Evolutionary conservation across 208 protist genomes (phyloP).

Genomic region (Giardia duodenalis): DNA sequence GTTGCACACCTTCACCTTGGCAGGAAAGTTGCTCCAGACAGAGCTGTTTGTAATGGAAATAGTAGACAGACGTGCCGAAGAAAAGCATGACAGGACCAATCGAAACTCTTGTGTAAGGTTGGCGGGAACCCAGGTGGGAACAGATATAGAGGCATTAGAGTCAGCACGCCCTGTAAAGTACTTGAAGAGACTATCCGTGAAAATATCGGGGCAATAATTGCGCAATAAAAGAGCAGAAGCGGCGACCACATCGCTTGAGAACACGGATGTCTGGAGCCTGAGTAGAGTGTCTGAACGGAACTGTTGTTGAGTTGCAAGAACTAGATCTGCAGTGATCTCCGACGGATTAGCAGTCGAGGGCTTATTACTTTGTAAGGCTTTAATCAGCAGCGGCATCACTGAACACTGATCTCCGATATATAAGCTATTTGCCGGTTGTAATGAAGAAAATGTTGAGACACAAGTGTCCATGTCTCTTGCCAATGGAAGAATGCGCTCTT

Average conservation of each 20-base stretch:
- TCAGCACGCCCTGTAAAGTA: neutral
- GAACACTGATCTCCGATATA: neutral
- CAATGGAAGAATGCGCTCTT: neutral
- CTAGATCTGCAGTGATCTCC: neutral
- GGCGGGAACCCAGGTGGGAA: neutral
- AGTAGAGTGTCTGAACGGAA: neutral
- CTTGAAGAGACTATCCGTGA: neutral
- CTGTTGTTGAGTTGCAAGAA: neutral
- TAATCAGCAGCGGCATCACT: neutral
- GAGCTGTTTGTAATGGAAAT: neutral
- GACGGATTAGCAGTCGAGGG: neutral
- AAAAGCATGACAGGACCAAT: neutral
- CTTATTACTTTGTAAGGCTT: neutral
- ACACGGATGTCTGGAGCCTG: neutral
- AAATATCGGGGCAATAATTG: neutral
- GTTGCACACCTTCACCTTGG: neutral
- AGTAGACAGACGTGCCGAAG: neutral
- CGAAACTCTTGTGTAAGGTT: neutral
- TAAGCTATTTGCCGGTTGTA: neutral
- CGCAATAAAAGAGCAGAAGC: neutral
- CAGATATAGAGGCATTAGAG: neutral
- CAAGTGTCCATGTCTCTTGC: neutral
- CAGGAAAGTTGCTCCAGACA: neutral
- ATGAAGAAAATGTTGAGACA: neutral
- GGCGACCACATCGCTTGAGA: neutral